These are phyloP conservation scores for Auriculariales sp. DNA, from an alignment of 768 basidiomycete species.

Conservation along the genomic window DNA sequence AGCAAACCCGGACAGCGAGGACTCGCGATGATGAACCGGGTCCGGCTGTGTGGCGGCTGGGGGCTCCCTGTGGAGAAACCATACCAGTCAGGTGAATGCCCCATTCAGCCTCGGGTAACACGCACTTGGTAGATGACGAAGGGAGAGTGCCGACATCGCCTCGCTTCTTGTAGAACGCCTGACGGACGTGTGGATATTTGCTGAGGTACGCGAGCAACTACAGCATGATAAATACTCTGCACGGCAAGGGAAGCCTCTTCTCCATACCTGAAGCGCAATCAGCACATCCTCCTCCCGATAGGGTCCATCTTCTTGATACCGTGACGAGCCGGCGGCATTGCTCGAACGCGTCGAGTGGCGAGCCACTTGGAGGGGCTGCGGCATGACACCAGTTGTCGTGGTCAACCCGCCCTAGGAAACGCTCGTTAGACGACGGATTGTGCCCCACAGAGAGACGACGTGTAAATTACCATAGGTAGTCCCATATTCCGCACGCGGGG, in stretches of 20 bases:
- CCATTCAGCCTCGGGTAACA: conserved; percentile 7
- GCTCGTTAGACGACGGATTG: too few species aligned
- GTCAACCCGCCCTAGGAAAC: too few species aligned
- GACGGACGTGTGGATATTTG: conserved; percentile 94
- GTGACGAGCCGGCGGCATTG: background rate
- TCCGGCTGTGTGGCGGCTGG: conserved; percentile 8
- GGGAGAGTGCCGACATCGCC: conserved; percentile 39
- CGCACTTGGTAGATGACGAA: conserved; percentile 15
- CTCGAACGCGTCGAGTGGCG: background rate
- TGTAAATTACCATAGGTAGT: too few species aligned
- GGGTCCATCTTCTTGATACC: conserved; percentile 32
- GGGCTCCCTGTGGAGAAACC: conserved; percentile 9
- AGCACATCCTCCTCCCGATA: conserved; percentile 94
- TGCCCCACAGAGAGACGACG: too few species aligned
- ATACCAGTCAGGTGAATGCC: conserved; percentile 18
- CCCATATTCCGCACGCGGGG: too few species aligned
- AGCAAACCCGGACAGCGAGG: background rate
- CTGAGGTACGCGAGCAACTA: conserved; percentile 92
- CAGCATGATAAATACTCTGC: too few species aligned
- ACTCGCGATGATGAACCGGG: background rate
- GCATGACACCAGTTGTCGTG: background rate
- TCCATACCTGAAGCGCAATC: too few species aligned
- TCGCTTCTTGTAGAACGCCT: conserved; percentile 85
- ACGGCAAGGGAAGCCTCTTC: too few species aligned
- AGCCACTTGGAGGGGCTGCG: background rate